Percentiles rank a stretch among this genome's conserved stretches.
phyloP scores from a whole-genome alignment of 495 filamentous ascomycete species.

The Letharia lupina region DNA sequence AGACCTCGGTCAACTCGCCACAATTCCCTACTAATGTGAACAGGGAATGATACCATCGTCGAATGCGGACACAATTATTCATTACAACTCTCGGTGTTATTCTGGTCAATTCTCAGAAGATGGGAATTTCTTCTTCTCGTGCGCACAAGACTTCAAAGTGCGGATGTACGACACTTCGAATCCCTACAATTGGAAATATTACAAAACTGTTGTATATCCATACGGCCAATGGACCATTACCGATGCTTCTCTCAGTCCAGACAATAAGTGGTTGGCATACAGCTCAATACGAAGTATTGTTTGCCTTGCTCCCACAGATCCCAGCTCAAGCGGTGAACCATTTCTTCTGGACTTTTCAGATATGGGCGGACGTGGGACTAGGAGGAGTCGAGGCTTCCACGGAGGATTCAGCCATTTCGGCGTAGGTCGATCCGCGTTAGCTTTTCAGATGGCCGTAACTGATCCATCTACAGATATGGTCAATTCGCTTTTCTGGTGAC shows the following conservation, averaged over 20 bases:
- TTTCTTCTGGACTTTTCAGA: conserved; percentile 65
- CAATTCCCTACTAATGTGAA: conserved; percentile 39
- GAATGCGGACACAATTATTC: conserved; percentile 76
- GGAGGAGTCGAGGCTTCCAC: conserved; percentile 30
- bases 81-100: conserved; percentile 77
- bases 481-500: conserved; percentile 86
- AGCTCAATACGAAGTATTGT: conserved; percentile 75
- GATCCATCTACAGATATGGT: conserved; percentile 60
- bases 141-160: conserved; percentile 84
- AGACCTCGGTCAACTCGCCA: conserved; percentile 12
- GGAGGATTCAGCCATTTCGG: conserved; percentile 43
- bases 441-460: conserved; percentile 3
- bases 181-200: conserved; percentile 90
- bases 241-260: conserved; percentile 83
- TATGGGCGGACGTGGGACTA: conserved; percentile 31
- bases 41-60: conserved; percentile 53
- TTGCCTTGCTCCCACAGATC: conserved; percentile 79
- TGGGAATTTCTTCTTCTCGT: conserved; percentile 96
- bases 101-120: conserved; percentile 96
- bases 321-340: conserved; percentile 68
- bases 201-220: conserved; percentile 83
- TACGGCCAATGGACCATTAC: conserved; percentile 93
- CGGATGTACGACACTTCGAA: conserved; percentile 98
- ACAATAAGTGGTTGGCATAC: conserved; percentile 86
- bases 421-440: conserved; percentile 29